Evolutionary conservation across 805 yeast species (phyloP).

Genomic region (Teunomyces tritomae): DNA sequence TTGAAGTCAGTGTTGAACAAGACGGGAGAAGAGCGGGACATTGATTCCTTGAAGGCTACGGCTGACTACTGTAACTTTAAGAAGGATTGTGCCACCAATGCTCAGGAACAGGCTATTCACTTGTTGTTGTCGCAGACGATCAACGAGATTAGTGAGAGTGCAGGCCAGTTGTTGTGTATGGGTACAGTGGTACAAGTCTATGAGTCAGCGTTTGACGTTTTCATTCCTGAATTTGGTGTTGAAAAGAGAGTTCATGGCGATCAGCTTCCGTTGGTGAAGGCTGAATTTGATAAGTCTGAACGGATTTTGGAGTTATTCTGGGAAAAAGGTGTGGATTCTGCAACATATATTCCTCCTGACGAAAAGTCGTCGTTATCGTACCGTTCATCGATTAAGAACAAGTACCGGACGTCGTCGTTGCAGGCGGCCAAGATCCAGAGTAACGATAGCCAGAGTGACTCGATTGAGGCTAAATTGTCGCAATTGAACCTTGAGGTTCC

Average conservation of each 20-base stretch:
- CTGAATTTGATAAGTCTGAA: conserved; percentile 76
- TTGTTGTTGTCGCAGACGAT: conserved; percentile 79
- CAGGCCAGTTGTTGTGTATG: conserved; percentile 81
- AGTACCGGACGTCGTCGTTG: conserved; percentile 65
- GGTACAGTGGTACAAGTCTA: conserved; percentile 90
- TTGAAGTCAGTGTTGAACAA: conserved; percentile 60
- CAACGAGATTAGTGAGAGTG: conserved; percentile 63
- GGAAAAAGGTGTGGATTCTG: conserved; percentile 91
- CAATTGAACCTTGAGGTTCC: conserved; percentile 53
- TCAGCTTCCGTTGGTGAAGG: conserved; percentile 87
- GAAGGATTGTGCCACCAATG: conserved; percentile 88
- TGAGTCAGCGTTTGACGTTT: conserved; percentile 93
- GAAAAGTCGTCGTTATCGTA: conserved; percentile 76
- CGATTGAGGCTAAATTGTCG: conserved; percentile 47
- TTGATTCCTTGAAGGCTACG: conserved; percentile 71
- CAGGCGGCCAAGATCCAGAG: conserved; percentile 66
- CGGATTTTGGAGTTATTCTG: conserved; percentile 80
- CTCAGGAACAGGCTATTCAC: conserved; percentile 94
- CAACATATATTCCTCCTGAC: conserved; percentile 88
- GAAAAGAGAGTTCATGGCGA: conserved; percentile 97
- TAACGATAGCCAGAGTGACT: conserved; percentile 27
- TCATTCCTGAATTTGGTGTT: conserved; percentile 88
- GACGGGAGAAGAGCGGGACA: conserved; percentile 41
- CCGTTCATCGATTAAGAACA: conserved; percentile 74
- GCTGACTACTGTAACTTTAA: conserved; percentile 94